These are phyloP conservation scores for Cercospora sp. DNA, from an alignment of 2,329 filamentous ascomycete species.

Conservation along the genomic window DNA sequence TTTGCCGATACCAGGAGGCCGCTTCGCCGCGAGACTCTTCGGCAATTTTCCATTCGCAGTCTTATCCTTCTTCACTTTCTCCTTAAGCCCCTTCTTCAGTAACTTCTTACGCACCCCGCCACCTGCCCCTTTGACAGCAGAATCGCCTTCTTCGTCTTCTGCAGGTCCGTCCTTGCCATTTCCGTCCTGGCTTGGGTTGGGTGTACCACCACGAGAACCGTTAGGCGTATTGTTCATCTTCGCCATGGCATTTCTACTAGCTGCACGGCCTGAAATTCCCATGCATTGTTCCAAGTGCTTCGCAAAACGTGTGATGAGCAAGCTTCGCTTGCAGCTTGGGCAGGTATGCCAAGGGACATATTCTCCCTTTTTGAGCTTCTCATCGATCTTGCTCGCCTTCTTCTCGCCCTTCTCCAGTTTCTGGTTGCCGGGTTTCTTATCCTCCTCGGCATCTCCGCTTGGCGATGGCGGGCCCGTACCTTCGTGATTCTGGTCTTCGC, in stretches of 20 bases:
- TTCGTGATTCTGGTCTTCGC: conserved; percentile 44
- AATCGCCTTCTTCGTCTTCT: conserved; percentile 36
- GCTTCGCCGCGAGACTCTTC: conserved; percentile 32
- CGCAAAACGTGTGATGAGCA: conserved; percentile 62
- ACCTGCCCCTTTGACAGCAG: conserved; percentile 30
- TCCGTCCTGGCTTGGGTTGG: conserved; percentile 34
- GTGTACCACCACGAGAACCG: conserved; percentile 39
- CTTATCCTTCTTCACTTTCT: conserved; percentile 49
- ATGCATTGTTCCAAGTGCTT: conserved; percentile 64
- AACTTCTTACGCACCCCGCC: conserved; percentile 41
- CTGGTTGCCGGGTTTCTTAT: conserved; percentile 28
- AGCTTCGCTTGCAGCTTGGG: conserved; percentile 61
- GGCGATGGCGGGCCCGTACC: conserved; percentile 40
- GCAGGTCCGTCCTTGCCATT: conserved; percentile 28
- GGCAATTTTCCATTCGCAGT: conserved; percentile 40
- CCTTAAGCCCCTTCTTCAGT: conserved; percentile 44
- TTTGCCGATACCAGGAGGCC: conserved; percentile 21
- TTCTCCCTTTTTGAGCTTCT: conserved; percentile 52
- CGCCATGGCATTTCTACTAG: conserved; percentile 52
- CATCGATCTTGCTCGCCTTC: conserved; percentile 44
- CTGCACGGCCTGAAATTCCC: conserved; percentile 57
- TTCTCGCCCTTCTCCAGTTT: conserved; percentile 51
- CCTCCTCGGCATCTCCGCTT: conserved; percentile 32
- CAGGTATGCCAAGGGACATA: conserved; percentile 59
- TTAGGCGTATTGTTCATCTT: conserved; percentile 43